Evolutionary conservation across 805 yeast genomes (phyloP).

Genomic region (Martiniozyma abietophila): DNA sequence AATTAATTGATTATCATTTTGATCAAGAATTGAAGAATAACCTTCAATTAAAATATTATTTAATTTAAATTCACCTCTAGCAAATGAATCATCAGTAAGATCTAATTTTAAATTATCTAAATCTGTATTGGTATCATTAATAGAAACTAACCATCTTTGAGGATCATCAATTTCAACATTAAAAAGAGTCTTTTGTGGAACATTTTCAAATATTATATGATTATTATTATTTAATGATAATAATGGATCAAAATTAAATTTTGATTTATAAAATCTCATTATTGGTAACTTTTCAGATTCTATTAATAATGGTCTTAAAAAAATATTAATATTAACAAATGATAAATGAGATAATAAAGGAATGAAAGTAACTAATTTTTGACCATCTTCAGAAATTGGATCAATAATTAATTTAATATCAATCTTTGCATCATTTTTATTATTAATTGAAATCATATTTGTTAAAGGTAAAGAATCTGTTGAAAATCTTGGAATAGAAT

Average conservation of each 20-base stretch:
- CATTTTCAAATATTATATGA: conserved; percentile 30
- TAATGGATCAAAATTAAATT: conserved; percentile 20
- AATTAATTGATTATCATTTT: conserved; percentile 16
- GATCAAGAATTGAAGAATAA: conserved; percentile 36
- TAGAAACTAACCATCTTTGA: conserved; percentile 55
- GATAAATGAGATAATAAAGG: conserved; percentile 31
- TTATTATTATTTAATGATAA: conserved; percentile 18
- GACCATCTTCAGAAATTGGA: conserved; percentile 66
- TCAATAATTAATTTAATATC: conserved; percentile 57
- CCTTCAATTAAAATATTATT: conserved; percentile 62
- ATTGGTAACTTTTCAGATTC: conserved; percentile 35
- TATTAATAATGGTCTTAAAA: conserved; percentile 42
- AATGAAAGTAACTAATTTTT: conserved; percentile 42
- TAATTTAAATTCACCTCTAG: conserved; percentile 40
- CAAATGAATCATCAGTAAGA: conserved; percentile 30
- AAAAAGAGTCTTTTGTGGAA: conserved; percentile 47
- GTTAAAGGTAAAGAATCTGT: conserved; percentile 1
- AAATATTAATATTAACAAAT: conserved; percentile 43
- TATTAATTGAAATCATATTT: conserved; percentile 5
- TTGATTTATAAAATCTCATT: conserved; percentile 49
- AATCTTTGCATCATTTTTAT: conserved; percentile 19
- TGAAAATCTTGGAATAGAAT: conserved; percentile 18
- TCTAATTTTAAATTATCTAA: conserved; percentile 48
- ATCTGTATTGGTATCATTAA: conserved; percentile 45
- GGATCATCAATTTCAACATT: conserved; percentile 54